Conservation (phyloP, 2,329 filamentous ascomycete species). For the Penicillium italicum region DNA sequence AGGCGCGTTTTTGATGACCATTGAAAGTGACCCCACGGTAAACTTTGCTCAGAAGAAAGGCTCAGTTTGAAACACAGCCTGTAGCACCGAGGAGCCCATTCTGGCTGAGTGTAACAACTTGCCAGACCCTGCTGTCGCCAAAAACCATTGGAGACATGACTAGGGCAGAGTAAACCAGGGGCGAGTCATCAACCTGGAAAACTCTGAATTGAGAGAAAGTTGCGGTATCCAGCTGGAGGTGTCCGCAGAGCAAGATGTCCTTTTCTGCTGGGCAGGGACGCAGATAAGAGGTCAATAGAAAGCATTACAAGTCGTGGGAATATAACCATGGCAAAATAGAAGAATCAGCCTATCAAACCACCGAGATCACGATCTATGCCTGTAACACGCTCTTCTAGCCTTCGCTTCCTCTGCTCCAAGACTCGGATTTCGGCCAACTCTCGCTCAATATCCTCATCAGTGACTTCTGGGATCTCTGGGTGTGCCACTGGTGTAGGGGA, state of each 20-base stretch:
- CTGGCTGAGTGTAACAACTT: not conserved
- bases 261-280: not conserved
- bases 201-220: not conserved
- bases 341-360: slow-evolving; percentile 52
- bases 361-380: slow-evolving; percentile 68
- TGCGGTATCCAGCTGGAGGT: not conserved
- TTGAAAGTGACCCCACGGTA: not conserved
- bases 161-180: not conserved
- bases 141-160: not conserved
- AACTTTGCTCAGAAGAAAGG: not conserved
- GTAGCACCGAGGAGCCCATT: not conserved
- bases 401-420: slow-evolving; percentile 60
- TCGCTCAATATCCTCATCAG: slow-evolving; percentile 43
- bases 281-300: not conserved
- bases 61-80: not conserved
- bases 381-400: slow-evolving; percentile 60
- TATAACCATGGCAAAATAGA: not conserved
- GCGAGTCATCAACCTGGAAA: not conserved
- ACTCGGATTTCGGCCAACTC: slow-evolving; percentile 57
- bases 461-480: slow-evolving; percentile 28
- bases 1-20: not conserved
- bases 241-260: not conserved
- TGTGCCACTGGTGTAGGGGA: slow-evolving; percentile 40
- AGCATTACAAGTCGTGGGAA: not conserved
- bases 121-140: not conserved